phyloP scores from a whole-genome alignment of 805 yeast species.

The Candida montana region DNA sequence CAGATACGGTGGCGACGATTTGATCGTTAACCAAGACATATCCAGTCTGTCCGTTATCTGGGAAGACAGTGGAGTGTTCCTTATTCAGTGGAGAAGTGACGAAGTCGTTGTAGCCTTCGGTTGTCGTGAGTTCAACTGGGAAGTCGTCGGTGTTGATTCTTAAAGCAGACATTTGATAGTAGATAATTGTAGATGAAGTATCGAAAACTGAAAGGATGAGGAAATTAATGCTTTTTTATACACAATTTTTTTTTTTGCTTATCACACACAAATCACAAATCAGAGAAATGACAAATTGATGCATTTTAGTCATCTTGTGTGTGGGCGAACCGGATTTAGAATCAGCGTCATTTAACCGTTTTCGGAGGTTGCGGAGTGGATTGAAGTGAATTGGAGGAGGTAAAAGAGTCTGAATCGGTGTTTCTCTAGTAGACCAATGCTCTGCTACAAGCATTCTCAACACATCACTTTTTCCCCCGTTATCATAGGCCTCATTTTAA shows the following conservation, averaged over 20 bases:
- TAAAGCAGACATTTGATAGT: conserved; percentile 5
- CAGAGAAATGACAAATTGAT: not conserved
- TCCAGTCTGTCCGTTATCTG: conserved; percentile 32
- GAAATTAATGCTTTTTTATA: not conserved
- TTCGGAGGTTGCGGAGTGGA: too few relatives aligned
- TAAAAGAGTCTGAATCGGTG: too few relatives aligned
- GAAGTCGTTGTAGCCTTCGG: conserved; percentile 35
- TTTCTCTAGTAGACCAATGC: too few relatives aligned
- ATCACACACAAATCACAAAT: too few relatives aligned
- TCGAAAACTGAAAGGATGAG: not conserved
- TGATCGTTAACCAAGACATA: conserved; percentile 31
- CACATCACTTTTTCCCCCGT: too few relatives aligned
- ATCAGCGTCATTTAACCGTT: too few relatives aligned
- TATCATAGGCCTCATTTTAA: too few relatives aligned
- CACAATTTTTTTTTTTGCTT: not conserved
- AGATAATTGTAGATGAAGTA: not conserved
- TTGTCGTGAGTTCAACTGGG: conserved; percentile 36
- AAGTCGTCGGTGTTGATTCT: conserved; percentile 24
- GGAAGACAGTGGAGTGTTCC: conserved; percentile 30
- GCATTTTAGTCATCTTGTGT: not conserved
- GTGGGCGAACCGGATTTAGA: too few relatives aligned
- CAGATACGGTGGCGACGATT: conserved; percentile 34
- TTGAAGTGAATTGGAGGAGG: too few relatives aligned
- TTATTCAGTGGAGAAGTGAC: conserved; percentile 28
- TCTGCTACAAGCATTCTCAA: too few relatives aligned